Percentiles rank a stretch among this genome's conserved stretches.
These are phyloP conservation scores for Pterocarpus macrocarpus DNA, from an alignment of 306 rosid species.

Conservation along the genomic window DNA sequence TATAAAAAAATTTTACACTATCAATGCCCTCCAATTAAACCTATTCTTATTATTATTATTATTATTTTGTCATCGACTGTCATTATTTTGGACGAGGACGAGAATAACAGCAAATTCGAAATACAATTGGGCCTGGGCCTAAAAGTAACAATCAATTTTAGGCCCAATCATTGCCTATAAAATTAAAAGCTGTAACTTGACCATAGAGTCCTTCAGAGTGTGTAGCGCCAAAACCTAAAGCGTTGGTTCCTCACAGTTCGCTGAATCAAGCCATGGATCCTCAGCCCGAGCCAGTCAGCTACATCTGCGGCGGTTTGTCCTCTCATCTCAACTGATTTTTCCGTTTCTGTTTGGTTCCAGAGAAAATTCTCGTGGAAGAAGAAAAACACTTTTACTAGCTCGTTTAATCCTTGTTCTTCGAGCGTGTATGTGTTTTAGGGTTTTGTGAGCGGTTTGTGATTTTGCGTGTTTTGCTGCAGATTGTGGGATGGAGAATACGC, in stretches of 20 bases:
- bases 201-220: neutral
- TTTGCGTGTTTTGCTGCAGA: slow-evolving; percentile 50
- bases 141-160: neutral
- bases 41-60: no score
- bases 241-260: neutral
- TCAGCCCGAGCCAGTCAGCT: slow-evolving; percentile 43
- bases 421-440: neutral
- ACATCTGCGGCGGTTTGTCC: slow-evolving; percentile 46
- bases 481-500: slow-evolving; percentile 89
- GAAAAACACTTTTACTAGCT: neutral
- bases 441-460: neutral
- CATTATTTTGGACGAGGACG: neutral
- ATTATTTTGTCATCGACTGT: neutral
- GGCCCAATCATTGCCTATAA: neutral
- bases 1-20: no score
- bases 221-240: neutral
- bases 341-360: neutral
- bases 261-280: slow-evolving; percentile 43
- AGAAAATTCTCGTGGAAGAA: neutral
- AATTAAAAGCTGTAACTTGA: neutral
- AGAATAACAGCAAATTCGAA: neutral
- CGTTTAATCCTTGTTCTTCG: neutral
- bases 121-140: neutral
- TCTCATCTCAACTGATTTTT: neutral
- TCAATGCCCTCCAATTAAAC: no score